These are phyloP conservation scores for Adansonia digitata DNA, from an alignment of 345 rosid species.

Conservation along the genomic window DNA sequence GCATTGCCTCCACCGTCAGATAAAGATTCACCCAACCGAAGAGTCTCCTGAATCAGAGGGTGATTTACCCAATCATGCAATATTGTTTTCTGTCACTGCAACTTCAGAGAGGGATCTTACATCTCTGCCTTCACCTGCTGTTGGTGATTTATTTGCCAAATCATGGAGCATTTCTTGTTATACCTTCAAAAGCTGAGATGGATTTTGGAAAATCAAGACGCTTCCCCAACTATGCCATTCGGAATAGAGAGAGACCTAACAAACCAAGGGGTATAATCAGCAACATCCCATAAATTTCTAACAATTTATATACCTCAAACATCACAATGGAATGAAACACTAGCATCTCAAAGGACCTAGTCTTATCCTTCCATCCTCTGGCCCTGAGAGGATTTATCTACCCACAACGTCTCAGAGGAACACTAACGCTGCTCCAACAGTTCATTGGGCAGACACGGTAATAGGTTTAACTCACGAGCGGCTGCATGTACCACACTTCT, in stretches of 20 bases:
- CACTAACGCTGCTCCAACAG: too few relatives aligned
- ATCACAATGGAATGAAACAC: too few relatives aligned
- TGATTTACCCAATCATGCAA: constrained; percentile 20
- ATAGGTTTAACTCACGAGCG: too few relatives aligned
- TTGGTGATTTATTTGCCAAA: constrained; percentile 17
- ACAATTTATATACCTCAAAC: constrained; percentile 20
- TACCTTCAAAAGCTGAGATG: constrained; percentile 17
- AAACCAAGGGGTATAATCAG: constrained; percentile 18
- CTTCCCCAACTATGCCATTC: constrained; percentile 8
- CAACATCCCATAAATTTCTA: constrained; percentile 17
- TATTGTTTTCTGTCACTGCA: constrained; percentile 7
- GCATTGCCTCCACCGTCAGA: constrained; percentile 24
- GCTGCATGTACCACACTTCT: too few relatives aligned
- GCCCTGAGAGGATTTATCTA: too few relatives aligned
- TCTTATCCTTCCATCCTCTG: too few relatives aligned
- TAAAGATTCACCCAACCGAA: constrained; percentile 20
- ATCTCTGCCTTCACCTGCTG: constrained; percentile 23
- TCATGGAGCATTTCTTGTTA: constrained; percentile 18
- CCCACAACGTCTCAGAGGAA: too few relatives aligned
- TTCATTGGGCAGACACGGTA: too few relatives aligned
- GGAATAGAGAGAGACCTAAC: constrained; percentile 14
- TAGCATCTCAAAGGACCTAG: too few relatives aligned
- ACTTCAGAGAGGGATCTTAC: constrained; percentile 20
- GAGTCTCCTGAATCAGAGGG: constrained; percentile 23
- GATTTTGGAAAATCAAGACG: constrained; percentile 16